A percentile compares a stretch with the other conserved stretches of the same genome.
Evolutionary conservation across 352 stramenopile genomes (phyloP).

Genomic region (Phytophthora podocarpi): DNA sequence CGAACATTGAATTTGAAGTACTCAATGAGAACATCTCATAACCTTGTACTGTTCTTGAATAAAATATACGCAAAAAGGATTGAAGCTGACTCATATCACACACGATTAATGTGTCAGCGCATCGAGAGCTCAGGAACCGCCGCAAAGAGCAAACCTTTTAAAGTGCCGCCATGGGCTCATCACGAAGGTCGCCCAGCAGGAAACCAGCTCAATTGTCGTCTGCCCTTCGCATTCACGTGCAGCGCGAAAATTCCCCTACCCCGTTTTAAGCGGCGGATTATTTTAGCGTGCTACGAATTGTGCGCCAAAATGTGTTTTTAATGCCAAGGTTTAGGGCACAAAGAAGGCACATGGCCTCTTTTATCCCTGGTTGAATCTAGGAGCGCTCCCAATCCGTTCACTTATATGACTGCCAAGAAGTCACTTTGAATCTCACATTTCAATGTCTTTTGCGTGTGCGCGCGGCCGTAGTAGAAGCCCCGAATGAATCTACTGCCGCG

Average conservation of each 20-base stretch:
- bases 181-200: neutral
- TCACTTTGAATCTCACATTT: neutral
- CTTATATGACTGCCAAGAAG: neutral
- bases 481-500: too few relatives aligned
- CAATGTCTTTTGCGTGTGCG: neutral
- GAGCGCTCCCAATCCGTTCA: slow-evolving; percentile 6
- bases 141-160: too few relatives aligned
- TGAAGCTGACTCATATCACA: neutral
- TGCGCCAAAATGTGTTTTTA: slow-evolving; percentile 2
- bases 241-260: neutral
- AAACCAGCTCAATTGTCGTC: neutral
- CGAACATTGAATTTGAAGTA: too few relatives aligned
- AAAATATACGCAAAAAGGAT: too few relatives aligned
- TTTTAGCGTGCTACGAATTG: slow-evolving; percentile 1
- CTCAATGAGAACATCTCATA: too few relatives aligned
- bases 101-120: neutral
- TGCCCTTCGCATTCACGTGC: too few relatives aligned
- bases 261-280: slow-evolving; percentile 8
- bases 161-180: too few relatives aligned
- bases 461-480: too few relatives aligned
- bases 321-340: neutral
- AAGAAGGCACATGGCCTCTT: slow-evolving; percentile 7
- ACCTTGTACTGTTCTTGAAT: too few relatives aligned
- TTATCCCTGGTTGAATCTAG: slow-evolving; percentile 23
- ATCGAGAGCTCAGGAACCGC: too few relatives aligned